Conservation (phyloP, 2,329 filamentous ascomycete species). For the Ceratocystis eucalypticola region DNA sequence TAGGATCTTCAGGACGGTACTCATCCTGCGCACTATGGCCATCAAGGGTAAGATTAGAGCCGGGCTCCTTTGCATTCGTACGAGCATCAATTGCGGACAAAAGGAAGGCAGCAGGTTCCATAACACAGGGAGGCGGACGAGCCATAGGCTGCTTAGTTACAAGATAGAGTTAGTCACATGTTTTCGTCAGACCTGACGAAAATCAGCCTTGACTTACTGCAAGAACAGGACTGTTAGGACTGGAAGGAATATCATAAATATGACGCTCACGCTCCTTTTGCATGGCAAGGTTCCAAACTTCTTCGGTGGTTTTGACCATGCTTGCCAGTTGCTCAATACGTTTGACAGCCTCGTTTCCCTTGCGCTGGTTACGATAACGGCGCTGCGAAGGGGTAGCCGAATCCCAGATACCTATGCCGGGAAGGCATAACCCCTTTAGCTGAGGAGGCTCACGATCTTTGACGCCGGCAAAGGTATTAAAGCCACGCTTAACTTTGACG, state of each 20-base stretch:
- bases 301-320: slow-evolving; percentile 49
- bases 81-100: neutral
- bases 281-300: slow-evolving; percentile 45
- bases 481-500: slow-evolving; percentile 13
- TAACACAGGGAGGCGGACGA: neutral
- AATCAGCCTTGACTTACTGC: slow-evolving; percentile 1
- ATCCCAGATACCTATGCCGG: slow-evolving; percentile 72
- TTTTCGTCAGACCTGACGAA: neutral
- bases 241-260: slow-evolving; percentile 45
- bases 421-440: slow-evolving; percentile 61
- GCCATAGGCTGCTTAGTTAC: neutral
- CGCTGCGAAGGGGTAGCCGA: slow-evolving; percentile 61
- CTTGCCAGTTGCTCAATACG: slow-evolving; percentile 52
- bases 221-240: slow-evolving; percentile 4
- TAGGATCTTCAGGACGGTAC: neutral
- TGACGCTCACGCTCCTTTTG: slow-evolving; percentile 39
- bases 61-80: neutral
- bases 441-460: slow-evolving; percentile 17
- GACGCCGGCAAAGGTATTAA: slow-evolving; percentile 10
- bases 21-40: neutral
- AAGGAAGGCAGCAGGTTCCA: neutral
- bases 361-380: slow-evolving; percentile 64
- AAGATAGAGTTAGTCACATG: neutral
- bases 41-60: neutral
- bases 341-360: slow-evolving; percentile 55